These are phyloP conservation scores for Kluyveromyces starmeri DNA, from an alignment of 805 yeast genomes.

Conservation along the genomic window DNA sequence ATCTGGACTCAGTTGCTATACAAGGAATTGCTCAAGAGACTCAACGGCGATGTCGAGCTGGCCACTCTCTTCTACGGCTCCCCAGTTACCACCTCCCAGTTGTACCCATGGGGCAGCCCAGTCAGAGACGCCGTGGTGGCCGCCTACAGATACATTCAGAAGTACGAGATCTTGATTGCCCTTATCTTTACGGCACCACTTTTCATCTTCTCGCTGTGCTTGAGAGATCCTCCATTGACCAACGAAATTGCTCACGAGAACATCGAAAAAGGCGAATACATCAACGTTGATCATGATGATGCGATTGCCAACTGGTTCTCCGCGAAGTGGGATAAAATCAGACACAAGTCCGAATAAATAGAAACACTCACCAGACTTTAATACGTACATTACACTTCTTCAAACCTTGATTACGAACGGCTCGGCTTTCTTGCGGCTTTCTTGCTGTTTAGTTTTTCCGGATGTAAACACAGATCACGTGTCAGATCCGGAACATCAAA, in stretches of 20 bases:
- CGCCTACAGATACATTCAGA: constrained; percentile 54
- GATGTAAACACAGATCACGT: too few species aligned
- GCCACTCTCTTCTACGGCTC: constrained; percentile 40
- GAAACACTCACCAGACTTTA: neutral
- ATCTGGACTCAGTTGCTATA: constrained; percentile 60
- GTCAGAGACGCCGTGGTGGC: constrained; percentile 47
- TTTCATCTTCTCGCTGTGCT: constrained; percentile 17
- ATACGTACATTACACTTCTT: too few species aligned
- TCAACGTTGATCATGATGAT: constrained; percentile 15
- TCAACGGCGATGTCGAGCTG: constrained; percentile 29
- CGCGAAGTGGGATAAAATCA: constrained; percentile 1
- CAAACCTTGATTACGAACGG: too few species aligned
- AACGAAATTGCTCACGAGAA: constrained; percentile 21
- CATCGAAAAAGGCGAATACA: constrained; percentile 20
- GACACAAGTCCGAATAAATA: constrained; percentile 3
- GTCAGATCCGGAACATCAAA: too few species aligned
- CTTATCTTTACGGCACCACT: constrained; percentile 21
- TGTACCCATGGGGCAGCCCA: constrained; percentile 56
- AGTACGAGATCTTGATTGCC: constrained; percentile 41
- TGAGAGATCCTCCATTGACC: constrained; percentile 23
- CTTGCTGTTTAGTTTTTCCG: too few species aligned
- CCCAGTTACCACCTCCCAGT: constrained; percentile 42
- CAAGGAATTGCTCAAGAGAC: constrained; percentile 29
- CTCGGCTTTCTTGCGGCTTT: too few species aligned
- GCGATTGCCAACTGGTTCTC: constrained; percentile 17